Evolutionary conservation across 139 green algal genomes (phyloP).

Genomic region (Chlorella vulgaris): DNA sequence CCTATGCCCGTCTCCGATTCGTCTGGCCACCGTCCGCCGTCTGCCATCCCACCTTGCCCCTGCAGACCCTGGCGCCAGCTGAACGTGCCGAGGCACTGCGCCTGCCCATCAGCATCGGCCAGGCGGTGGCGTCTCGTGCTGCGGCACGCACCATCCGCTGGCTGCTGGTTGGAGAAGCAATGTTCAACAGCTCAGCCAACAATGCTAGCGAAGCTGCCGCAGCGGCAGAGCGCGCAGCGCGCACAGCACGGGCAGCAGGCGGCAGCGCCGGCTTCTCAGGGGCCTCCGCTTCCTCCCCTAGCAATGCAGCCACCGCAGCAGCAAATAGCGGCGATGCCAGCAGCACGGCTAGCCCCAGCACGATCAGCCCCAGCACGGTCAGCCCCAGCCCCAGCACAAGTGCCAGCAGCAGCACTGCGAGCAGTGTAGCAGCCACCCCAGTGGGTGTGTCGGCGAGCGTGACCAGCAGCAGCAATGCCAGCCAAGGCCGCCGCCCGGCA

Average conservation of each 20-base stretch:
- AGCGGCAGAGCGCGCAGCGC: neutral
- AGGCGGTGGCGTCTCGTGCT: conserved; percentile 22
- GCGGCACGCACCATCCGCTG: conserved; percentile 36
- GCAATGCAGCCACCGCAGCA: neutral
- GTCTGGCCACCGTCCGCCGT: too few species aligned
- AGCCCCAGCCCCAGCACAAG: neutral
- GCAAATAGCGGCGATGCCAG: neutral
- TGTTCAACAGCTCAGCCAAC: neutral
- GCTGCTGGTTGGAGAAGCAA: conserved; percentile 14
- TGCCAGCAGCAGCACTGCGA: neutral
- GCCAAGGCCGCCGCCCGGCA: neutral
- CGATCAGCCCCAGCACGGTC: neutral
- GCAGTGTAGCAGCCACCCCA: too few species aligned
- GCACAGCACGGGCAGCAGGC: neutral
- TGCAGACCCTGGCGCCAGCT: conserved; percentile 23
- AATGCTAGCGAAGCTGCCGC: neutral
- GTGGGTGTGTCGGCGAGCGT: too few species aligned
- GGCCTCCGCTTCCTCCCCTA: neutral
- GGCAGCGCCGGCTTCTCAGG: neutral
- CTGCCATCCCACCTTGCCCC: too few species aligned
- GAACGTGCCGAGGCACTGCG: conserved; percentile 36
- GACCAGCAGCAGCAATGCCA: neutral
- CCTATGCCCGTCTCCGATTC: too few species aligned
- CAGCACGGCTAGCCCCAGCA: neutral
- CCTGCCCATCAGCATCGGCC: conserved; percentile 34